Evolutionary conservation across 2,329 filamentous ascomycete species (phyloP).

Genomic region (Sphaerulina populicola): DNA sequence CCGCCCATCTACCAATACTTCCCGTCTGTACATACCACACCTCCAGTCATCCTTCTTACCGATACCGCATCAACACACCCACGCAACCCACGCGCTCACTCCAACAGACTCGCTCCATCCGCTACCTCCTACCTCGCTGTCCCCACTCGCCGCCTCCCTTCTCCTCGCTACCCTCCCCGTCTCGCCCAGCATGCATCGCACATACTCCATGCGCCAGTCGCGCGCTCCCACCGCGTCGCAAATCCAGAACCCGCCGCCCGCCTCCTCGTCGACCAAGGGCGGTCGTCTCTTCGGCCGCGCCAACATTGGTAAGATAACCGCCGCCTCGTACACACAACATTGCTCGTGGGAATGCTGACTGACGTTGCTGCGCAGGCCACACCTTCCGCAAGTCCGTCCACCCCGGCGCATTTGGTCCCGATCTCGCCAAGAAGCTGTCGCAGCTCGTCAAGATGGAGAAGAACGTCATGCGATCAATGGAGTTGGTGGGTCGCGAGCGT

Average conservation of each 20-base stretch:
- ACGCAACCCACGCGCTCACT: not conserved
- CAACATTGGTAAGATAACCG: constrained; percentile 62
- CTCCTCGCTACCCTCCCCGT: not conserved
- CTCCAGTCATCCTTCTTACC: not conserved
- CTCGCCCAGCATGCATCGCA: constrained; percentile 71
- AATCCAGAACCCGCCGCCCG: constrained; percentile 85
- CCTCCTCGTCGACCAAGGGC: constrained; percentile 81
- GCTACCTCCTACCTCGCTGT: not conserved
- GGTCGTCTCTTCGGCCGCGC: constrained; percentile 79
- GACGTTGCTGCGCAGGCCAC: constrained; percentile 46
- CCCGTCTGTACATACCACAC: no score
- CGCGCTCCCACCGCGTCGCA: constrained; percentile 91
- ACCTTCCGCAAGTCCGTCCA: constrained; percentile 60
- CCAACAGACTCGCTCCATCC: not conserved
- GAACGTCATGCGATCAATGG: constrained; percentile 98
- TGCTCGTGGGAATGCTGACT: not conserved
- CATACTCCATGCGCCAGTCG: constrained; percentile 96
- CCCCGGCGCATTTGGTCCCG: constrained; percentile 70
- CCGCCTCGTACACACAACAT: not conserved
- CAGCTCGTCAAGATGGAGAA: constrained; percentile 99
- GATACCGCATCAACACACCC: not conserved
- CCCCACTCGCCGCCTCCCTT: not conserved
- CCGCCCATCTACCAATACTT: no score
- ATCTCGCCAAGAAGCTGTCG: constrained; percentile 94
- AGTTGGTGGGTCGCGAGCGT: constrained; percentile 85